Evolutionary conservation across 2,329 filamentous ascomycete genomes (phyloP).

Genomic region (Harringtonia lauricola): DNA sequence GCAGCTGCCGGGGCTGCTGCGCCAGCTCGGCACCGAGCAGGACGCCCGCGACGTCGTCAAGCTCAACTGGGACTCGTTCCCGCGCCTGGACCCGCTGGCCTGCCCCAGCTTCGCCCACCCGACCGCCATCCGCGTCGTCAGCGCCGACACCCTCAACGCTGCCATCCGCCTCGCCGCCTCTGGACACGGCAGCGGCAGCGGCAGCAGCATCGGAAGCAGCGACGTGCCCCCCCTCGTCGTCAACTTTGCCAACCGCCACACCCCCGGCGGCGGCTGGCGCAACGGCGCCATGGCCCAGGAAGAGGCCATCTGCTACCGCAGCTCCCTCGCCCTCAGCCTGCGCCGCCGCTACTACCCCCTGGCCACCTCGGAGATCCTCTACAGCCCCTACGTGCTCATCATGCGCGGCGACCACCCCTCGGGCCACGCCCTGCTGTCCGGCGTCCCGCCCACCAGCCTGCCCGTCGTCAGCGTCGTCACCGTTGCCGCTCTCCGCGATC

Average conservation of each 20-base stretch:
- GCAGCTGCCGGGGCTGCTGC: slow-evolving; percentile 34
- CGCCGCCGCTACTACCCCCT: slow-evolving; percentile 18
- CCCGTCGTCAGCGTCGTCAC: slow-evolving; percentile 49
- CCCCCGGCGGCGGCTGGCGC: slow-evolving; percentile 53
- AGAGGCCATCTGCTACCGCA: slow-evolving; percentile 57
- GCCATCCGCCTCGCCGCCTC: slow-evolving; percentile 28
- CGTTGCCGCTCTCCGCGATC: slow-evolving; percentile 37
- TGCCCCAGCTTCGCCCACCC: slow-evolving; percentile 28
- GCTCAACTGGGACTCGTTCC: slow-evolving; percentile 16
- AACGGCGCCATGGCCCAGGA: slow-evolving; percentile 55
- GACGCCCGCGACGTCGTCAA: slow-evolving; percentile 23
- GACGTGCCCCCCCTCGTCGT: slow-evolving; percentile 32
- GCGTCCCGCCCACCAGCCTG: slow-evolving; percentile 13
- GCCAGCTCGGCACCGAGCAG: slow-evolving; percentile 27
- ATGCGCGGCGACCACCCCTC: slow-evolving; percentile 12
- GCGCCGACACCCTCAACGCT: slow-evolving; percentile 46
- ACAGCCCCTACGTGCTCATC: slow-evolving; percentile 21
- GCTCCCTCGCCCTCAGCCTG: slow-evolving; percentile 38
- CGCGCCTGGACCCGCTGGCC: slow-evolving; percentile 23
- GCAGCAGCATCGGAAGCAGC: background rate
- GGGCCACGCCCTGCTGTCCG: slow-evolving; percentile 12
- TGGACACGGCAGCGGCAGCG: too few species aligned
- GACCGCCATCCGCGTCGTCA: slow-evolving; percentile 34
- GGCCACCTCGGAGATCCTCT: slow-evolving; percentile 14
- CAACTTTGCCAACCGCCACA: slow-evolving; percentile 51